Base-by-base conservation (phyloP, 2,329 filamentous ascomycete species). In the Fusarium succisae region DNA sequence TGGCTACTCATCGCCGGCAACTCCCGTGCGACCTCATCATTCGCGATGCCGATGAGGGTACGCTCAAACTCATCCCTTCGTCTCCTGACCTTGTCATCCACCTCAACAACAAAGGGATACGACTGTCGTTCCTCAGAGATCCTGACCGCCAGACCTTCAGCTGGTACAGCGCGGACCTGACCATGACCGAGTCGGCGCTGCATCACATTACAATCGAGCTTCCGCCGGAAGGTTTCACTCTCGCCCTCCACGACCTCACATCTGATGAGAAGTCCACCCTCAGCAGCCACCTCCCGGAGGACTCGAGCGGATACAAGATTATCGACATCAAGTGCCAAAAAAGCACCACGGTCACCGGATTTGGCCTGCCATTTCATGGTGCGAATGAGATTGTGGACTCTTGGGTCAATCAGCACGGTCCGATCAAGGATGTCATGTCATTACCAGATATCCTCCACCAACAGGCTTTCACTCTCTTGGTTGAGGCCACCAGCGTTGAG, bases 61-160 rank as follows among this genome's bases (percentile, higher is more conserved):
- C 30, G 12, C 8, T 17, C 13, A 53, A 3, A 15, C 13, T 28
- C 3, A 6, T 53, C 24, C 3, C 17, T 1, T 13, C 30, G 15
- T 28, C 32, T 6, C 13, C n/a, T 0, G 6, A 54, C 6, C 1
- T 54, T 1, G 14, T 3, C 1, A 5, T 28, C 0, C 28, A 39
- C 4, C 4, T 54, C 24, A 22, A 4, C 6, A n/a, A 39, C 10
- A 54, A 54, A 5, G 56, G 64, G 0, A 17, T 67, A 2, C 26
- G 32, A 0, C 13, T 67, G 0, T 65, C 38, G 0, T 65, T 64
- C 1, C n/a, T n/a, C 1, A 18, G 60, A 0, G 18, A 57, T 0
- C 8, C 15, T 0, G 26, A 65, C 2, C 45, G 35, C 1, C n/a
- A 39, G 1, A 17, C 17, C 0, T 65, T 39, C 26, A 20, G 38